Evolutionary conservation across 2,329 filamentous ascomycete genomes (phyloP).

Genomic region (Fusarium decemcellulare): DNA sequence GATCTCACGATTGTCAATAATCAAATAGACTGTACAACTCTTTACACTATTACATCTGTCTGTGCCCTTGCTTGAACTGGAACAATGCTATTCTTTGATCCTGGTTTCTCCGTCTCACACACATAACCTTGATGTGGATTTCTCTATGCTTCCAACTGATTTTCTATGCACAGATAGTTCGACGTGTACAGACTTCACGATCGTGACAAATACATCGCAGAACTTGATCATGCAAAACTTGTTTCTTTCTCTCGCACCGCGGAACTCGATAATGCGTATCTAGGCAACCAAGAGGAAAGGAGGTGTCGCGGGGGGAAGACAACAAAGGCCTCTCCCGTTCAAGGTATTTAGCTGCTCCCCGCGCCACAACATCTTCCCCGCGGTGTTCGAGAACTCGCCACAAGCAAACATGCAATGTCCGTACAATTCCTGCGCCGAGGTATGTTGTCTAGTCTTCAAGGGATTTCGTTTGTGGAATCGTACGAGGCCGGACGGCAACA

Average conservation of each 20-base stretch:
- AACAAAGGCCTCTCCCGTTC: conserved; percentile 31
- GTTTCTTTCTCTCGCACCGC: conserved; percentile 43
- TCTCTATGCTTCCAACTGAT: not conserved
- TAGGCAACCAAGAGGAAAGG: conserved; percentile 41
- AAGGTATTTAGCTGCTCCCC: conserved; percentile 32
- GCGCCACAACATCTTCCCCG: conserved; percentile 26
- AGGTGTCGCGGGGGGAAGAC: conserved; percentile 27
- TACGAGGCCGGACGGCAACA: conserved; percentile 46
- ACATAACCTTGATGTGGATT: not conserved
- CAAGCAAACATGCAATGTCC: conserved; percentile 35
- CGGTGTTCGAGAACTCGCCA: conserved; percentile 36
- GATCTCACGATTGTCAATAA: conserved; percentile 6
- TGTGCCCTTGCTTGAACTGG: not conserved
- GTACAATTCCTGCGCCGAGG: conserved; percentile 40
- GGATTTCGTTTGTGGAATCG: conserved; percentile 44
- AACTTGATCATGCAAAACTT: conserved; percentile 39
- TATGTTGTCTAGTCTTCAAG: conserved; percentile 33
- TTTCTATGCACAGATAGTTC: not conserved
- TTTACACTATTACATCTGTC: not conserved
- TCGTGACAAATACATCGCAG: not conserved
- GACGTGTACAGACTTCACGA: conserved; percentile 9
- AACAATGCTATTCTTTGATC: not conserved
- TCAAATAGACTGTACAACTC: conserved; percentile 10
- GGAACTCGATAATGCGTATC: conserved; percentile 48
- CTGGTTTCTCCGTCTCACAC: not conserved